A percentile compares a stretch with the other conserved stretches of the same genome.
These are phyloP conservation scores for Coniella vitis DNA, from an alignment of 2,329 filamentous ascomycete species.

Conservation along the genomic window DNA sequence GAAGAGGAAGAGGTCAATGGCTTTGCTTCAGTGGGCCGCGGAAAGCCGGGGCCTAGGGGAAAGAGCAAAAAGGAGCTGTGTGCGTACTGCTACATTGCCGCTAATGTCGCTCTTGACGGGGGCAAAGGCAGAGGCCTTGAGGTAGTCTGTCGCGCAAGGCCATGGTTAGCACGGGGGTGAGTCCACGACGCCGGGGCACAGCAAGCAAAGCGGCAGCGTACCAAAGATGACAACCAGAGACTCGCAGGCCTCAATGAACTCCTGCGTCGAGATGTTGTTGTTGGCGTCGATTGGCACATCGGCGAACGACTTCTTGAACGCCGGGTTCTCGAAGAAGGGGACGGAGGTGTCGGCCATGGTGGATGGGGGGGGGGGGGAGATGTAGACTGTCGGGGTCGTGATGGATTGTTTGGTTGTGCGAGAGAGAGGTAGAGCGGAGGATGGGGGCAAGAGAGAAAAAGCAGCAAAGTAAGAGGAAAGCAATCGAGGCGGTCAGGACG, in stretches of 20 bases:
- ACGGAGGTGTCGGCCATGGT: conserved; percentile 22
- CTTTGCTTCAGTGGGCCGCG: no score
- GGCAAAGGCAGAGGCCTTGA: conserved; percentile 70
- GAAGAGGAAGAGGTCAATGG: neutral
- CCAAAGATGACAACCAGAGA: conserved; percentile 79
- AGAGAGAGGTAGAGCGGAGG: neutral
- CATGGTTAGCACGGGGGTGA: conserved; percentile 9
- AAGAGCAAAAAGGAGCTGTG: neutral
- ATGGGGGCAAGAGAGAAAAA: neutral
- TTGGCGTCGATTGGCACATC: conserved; percentile 70
- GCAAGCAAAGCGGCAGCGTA: conserved; percentile 30
- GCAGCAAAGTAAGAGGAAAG: neutral
- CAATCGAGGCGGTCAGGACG: neutral
- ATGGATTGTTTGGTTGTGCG: conserved; percentile 3
- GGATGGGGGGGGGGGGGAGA: neutral
- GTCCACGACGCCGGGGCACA: neutral
- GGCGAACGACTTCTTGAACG: conserved; percentile 74
- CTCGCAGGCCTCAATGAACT: conserved; percentile 90
- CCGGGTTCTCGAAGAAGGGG: conserved; percentile 69
- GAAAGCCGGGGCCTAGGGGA: conserved; percentile 1
- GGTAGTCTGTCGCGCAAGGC: conserved; percentile 41
- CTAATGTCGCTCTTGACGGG: conserved; percentile 88
- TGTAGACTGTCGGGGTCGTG: neutral
- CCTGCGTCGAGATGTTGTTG: conserved; percentile 71
- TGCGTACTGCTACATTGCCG: conserved; percentile 78